These are phyloP conservation scores for Melocanna baccifera DNA, from an alignment of 176 grass and related monocot species.

Conservation along the genomic window DNA sequence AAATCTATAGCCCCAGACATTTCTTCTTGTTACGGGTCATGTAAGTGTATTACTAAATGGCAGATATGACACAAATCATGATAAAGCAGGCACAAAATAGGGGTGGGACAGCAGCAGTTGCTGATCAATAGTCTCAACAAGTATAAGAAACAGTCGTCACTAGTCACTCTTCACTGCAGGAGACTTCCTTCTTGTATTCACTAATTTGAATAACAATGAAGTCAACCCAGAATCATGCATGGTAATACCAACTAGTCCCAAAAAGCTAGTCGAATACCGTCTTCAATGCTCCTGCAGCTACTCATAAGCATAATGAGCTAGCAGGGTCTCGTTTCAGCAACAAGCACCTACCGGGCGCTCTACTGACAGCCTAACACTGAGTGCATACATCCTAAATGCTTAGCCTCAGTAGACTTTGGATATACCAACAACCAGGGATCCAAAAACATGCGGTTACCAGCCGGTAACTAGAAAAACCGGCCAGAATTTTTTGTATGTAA, in stretches of 20 bases:
- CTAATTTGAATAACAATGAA: constrained; percentile 1
- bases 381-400: constrained; percentile 5
- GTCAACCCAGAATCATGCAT: neutral
- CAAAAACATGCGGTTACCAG: too few relatives aligned
- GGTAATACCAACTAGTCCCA: neutral
- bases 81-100: neutral
- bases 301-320: constrained; percentile 7
- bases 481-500: too few relatives aligned
- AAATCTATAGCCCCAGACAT: neutral
- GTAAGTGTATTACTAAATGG: neutral
- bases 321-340: neutral
- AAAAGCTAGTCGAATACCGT: neutral
- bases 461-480: too few relatives aligned
- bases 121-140: neutral
- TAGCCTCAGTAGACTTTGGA: neutral
- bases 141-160: neutral
- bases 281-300: neutral
- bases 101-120: neutral
- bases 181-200: constrained; percentile 5
- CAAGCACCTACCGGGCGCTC: neutral
- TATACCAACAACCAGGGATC: constrained; percentile 3
- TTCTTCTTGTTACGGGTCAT: neutral
- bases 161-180: neutral
- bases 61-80: neutral
- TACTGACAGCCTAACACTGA: neutral